Percentiles rank a stretch among this genome's conserved stretches.
Conservation (phyloP, 1,284 basidiomycete genomes). For the Coniferiporia sulphurascens region DNA sequence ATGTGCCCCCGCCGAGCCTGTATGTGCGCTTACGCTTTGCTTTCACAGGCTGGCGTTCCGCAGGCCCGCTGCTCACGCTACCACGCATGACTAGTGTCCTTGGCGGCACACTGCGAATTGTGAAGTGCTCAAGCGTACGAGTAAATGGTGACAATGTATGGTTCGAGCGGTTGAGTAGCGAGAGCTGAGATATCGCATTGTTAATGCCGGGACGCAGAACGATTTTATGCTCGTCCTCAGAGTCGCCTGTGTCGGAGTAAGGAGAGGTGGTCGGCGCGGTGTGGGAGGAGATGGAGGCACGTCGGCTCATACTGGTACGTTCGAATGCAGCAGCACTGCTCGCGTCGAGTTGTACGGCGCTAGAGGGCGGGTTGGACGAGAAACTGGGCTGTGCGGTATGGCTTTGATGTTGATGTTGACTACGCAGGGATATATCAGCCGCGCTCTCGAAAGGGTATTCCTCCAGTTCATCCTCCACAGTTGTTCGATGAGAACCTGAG, state of each 20-base stretch:
- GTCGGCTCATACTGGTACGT: conserved; percentile 31
- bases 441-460: conserved; percentile 11
- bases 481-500: neutral
- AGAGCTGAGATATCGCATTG: conserved; percentile 76
- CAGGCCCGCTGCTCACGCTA: neutral
- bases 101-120: conserved; percentile 79
- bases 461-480: conserved; percentile 10
- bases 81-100: conserved; percentile 29
- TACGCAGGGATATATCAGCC: neutral
- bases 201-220: conserved; percentile 66
- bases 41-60: conserved; percentile 55
- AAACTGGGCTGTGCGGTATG: conserved; percentile 16
- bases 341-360: conserved; percentile 24
- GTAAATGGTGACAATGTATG: conserved; percentile 92
- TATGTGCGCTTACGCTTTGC: conserved; percentile 76
- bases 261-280: conserved; percentile 32
- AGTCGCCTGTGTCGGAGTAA: conserved; percentile 24
- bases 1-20: conserved; percentile 50
- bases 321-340: conserved; percentile 24
- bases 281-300: conserved; percentile 38
- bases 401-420: conserved; percentile 7
- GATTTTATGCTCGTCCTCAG: conserved; percentile 47
- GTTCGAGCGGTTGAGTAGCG: conserved; percentile 79
- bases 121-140: conserved; percentile 82
- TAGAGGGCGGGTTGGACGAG: conserved; percentile 29